A percentile compares a stretch with the other conserved stretches of the same genome.
Evolutionary conservation across 202 grass and related monocot genomes (phyloP).

Genomic region (Eragrostis tef): DNA sequence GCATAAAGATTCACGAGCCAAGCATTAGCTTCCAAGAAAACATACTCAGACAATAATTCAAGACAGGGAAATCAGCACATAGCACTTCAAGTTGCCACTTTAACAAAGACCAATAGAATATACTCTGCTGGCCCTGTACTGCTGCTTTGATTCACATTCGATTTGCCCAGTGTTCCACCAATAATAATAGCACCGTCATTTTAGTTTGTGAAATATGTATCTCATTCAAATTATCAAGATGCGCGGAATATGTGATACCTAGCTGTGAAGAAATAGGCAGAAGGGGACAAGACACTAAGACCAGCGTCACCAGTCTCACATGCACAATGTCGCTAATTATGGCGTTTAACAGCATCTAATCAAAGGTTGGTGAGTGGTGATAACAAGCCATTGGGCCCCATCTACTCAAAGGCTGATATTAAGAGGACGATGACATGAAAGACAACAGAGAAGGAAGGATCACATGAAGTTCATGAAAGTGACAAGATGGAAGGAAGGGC

Average conservation of each 20-base stretch:
- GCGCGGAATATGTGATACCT: background rate
- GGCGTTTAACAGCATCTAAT: background rate
- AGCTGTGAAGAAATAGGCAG: background rate
- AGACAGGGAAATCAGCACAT: constrained; percentile 38
- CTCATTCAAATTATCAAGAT: background rate
- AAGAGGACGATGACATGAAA: background rate
- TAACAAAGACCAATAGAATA: constrained; percentile 14
- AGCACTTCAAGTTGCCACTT: constrained; percentile 3
- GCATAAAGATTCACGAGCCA: constrained; percentile 22
- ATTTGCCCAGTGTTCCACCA: background rate
- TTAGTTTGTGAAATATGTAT: background rate
- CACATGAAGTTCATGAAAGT: background rate
- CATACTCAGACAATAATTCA: background rate
- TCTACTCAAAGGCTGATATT: background rate
- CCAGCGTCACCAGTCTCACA: background rate
- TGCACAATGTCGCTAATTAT: background rate
- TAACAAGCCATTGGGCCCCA: background rate
- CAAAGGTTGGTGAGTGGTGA: background rate
- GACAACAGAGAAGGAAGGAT: background rate
- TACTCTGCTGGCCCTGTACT: background rate
- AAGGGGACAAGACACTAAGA: background rate
- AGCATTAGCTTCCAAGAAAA: constrained; percentile 20
- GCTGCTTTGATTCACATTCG: background rate
- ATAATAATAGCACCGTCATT: background rate
- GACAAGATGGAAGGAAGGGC: background rate